Evolutionary conservation across 2,329 filamentous ascomycete genomes (phyloP), one percentile per base, ranked within the genome.

Genomic region (Colletotrichum sp.): DNA sequence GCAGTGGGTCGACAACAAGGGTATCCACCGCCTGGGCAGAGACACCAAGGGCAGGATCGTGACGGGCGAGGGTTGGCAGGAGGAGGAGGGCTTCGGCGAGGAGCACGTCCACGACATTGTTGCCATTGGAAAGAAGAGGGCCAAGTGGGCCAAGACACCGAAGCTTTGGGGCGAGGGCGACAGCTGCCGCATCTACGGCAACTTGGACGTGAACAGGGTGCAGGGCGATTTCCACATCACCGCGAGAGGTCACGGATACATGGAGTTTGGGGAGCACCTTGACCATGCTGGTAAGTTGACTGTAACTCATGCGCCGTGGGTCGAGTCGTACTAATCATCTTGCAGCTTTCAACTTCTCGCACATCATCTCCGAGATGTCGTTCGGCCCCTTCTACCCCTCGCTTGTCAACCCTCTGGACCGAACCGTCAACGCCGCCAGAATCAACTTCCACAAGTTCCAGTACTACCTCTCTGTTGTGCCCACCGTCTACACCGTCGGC

Each of bases 211-310:
- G 79, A 99, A 99, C 85, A 98, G 98, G 87, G 97, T 99, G 60
- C 96, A 98, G 85, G 97, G 96, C 6, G 96, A 99, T 84, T 99
- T 99, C 83, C 97, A 99, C 83, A 97, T 99, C 81, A 99, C 97
- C 3, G 97, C 97, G 4, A 88, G 96, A 77, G 97, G 97, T 1
- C 96, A 99, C 84, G 97, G 97, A n/a, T 99, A 99, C 85, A 91
- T 92, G 85, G 95, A 96, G 82, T 89, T 92, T 79, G 95, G 93
- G 52, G 88, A 87, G 52, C 96, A 99, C 87, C 86, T 99, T 78
- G 95, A 98, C 81, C 96, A 99, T 84, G 88, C 83, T 55, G 85
- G 95, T 97, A 89, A 85, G 93, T 88, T 48, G 60, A 18, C 48
- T 36, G 59, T 21, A 13, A 34, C 43, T 48, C n/a, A 26, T 60